phyloP scores from a whole-genome alignment of 1,139 yeast species.

The Debaryomyces fabryi region DNA sequence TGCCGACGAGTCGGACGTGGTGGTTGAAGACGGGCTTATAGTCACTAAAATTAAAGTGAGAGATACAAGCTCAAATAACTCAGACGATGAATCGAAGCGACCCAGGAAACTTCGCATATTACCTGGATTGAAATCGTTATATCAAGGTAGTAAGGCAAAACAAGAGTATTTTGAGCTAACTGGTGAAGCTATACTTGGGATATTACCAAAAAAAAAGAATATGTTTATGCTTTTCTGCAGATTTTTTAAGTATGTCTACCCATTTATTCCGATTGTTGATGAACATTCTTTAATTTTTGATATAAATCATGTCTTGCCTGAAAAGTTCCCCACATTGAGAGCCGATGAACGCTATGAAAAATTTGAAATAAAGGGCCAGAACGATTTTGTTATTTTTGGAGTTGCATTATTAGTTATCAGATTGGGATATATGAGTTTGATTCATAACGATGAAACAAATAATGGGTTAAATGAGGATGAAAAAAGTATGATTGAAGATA shows the following conservation, averaged over 20 bases:
- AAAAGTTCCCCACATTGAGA: constrained; percentile 28
- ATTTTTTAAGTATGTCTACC: constrained; percentile 44
- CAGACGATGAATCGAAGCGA: constrained; percentile 14
- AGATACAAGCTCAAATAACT: constrained; percentile 11
- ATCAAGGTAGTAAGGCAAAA: constrained; percentile 19
- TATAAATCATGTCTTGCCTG: constrained; percentile 28
- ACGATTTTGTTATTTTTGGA: constrained; percentile 37
- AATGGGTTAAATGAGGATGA: constrained; percentile 36
- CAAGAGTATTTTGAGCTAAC: constrained; percentile 34
- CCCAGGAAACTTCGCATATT: constrained; percentile 17
- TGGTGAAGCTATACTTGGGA: constrained; percentile 29
- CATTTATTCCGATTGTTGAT: constrained; percentile 42
- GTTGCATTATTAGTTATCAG: constrained; percentile 35
- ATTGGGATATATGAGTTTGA: constrained; percentile 44
- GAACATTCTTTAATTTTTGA: constrained; percentile 33
- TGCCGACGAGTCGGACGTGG: constrained; percentile 8
- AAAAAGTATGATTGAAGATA: constrained; percentile 28
- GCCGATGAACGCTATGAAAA: constrained; percentile 19
- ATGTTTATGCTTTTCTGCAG: constrained; percentile 35
- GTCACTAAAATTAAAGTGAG: constrained; percentile 16
- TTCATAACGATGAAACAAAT: constrained; percentile 38
- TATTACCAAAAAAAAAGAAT: constrained; percentile 36
- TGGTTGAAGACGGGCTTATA: constrained; percentile 15
- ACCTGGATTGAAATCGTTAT: constrained; percentile 26
- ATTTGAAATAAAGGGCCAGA: constrained; percentile 33